Evolutionary conservation across 768 basidiomycete species (phyloP), one percentile per base, ranked within the genome.

Genomic region (Phanerodontia chrysosporium): DNA sequence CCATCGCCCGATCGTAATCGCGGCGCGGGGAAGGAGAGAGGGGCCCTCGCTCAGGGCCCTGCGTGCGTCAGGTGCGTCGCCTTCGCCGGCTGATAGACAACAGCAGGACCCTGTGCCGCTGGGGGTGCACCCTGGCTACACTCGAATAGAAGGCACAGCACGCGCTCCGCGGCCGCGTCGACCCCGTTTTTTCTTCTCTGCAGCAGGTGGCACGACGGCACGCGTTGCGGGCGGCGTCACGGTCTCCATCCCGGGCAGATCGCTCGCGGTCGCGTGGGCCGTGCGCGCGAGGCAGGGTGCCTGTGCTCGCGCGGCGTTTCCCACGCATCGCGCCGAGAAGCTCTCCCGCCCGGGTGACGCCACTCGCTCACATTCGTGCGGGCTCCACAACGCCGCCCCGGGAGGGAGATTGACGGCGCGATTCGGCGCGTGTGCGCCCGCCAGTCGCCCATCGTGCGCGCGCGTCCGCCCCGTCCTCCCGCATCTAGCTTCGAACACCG

Each of bases 341-440:
- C 9, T 9, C 8, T 4, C 18, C 39, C 10, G 39, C 39, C 39
- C 39, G 9, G 10, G 39, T 42, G 39, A 18, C 39, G 18, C 39
- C 39, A 42, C 39, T 18, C 39, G 10, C 39, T 22, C 29, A 16
- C 21, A 13, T 51, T 18, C 29, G 8, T 12, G 36, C 35, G 24
- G 35, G 52, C 52, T 42, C 52, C 52, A 53, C 52, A 53, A 53
- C 52, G 30, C 13, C 52, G 35, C 52, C 35, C 39, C 22, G 52
- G 52, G n/a, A 53, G 39, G 52, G 32, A 39, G 32, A 39, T 35
- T 16, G 32, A 36, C 39, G 39, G 39, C 16, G 39, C 4, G 39
- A 18, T 42, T 18, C 10, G 16, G 8, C 7, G 6, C 44, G 44
- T 18, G 22, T 18, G 22, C 18, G 44, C 44, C 46, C 24, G 9